Evolutionary conservation across 2,329 filamentous ascomycete species (phyloP), one percentile per base, ranked within the genome.

Genomic region (Ophiostoma sp.): DNA sequence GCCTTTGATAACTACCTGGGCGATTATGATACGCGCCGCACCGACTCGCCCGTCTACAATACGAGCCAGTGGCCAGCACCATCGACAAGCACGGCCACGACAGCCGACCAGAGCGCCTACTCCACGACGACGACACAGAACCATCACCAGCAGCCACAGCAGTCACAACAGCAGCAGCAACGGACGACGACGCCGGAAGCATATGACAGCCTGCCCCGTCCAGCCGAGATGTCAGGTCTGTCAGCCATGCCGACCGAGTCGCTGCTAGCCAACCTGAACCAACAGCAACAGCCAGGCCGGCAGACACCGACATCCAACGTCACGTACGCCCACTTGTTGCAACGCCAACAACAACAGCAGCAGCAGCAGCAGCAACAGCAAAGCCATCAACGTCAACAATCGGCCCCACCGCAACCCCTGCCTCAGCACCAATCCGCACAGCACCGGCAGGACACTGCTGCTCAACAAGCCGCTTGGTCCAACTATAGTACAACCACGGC

Each of bases 401-500:
- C 48, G 3, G 28, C 25, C 33, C 45, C 33, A 11, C 72, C 22
- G n/a, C 42, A 69, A 42, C 64, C 57, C n/a, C 55, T 52, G 15
- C 64, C 75, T 42, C 71, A 75, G 48, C 55, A 64, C 28, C 75
- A 64, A n/a, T 42, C 59, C 11, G 36, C 59, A 55, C 71, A 75
- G 45, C 55, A 64, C 33, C 74, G 17, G 15, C 59, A 64, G 9
- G 63, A 68, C 39, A 68, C 42, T 28, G 39, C 63, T 6, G 42
- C 15, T 3, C 39, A 76, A 50, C 73, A 73, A 22, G 69, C 72
- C 31, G 61, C 71, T 66, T 70, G 69, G 69, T 55, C 36, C 28
- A 31, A 48, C 52, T 70, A 72, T 78, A 68, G 19, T 1, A n/a
- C n/a, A 2, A 12, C 75, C 75, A 33, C 7, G 74, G 76, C 36